Percentiles rank a stretch among this genome's conserved stretches.
These are phyloP conservation scores for Plasmopara viticola DNA, from an alignment of 352 stramenopile species.

Conservation along the genomic window DNA sequence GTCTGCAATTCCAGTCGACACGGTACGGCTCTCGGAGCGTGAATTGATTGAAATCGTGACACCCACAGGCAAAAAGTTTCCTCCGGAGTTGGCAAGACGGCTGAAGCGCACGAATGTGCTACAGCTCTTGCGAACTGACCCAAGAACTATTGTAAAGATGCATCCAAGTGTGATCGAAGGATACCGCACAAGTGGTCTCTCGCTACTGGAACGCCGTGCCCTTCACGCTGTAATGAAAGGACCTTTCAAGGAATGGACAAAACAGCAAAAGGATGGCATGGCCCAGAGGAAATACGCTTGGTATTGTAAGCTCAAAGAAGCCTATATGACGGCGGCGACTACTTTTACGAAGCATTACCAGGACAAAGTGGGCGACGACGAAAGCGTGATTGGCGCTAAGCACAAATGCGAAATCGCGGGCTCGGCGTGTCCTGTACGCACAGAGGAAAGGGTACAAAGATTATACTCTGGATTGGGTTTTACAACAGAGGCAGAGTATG, in stretches of 20 bases:
- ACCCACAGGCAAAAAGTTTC: conserved; percentile 58
- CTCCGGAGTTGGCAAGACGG: conserved; percentile 60
- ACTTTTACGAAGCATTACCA: conserved; percentile 26
- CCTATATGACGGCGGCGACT: conserved; percentile 32
- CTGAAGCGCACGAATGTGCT: conserved; percentile 89
- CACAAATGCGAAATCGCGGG: conserved; percentile 39
- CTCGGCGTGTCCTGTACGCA: conserved; percentile 42
- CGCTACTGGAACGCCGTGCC: conserved; percentile 80
- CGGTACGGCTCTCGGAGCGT: conserved; percentile 71
- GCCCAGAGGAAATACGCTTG: conserved; percentile 73
- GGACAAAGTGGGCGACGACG: neutral
- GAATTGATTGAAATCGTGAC: conserved; percentile 46
- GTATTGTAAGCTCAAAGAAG: conserved; percentile 78
- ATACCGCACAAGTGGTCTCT: conserved; percentile 55
- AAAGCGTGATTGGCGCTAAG: neutral
- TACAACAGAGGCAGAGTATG: conserved; percentile 33
- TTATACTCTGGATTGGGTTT: conserved; percentile 60
- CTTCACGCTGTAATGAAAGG: conserved; percentile 66
- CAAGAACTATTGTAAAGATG: conserved; percentile 71
- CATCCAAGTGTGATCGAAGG: conserved; percentile 73
- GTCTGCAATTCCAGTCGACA: conserved; percentile 75
- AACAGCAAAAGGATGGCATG: conserved; percentile 77
- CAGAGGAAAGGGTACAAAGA: conserved; percentile 31
- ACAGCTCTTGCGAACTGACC: conserved; percentile 67
- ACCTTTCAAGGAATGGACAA: conserved; percentile 60